phyloP scores from a whole-genome alignment of 2,329 filamentous ascomycete genomes.

The Penicillium crustosum region DNA sequence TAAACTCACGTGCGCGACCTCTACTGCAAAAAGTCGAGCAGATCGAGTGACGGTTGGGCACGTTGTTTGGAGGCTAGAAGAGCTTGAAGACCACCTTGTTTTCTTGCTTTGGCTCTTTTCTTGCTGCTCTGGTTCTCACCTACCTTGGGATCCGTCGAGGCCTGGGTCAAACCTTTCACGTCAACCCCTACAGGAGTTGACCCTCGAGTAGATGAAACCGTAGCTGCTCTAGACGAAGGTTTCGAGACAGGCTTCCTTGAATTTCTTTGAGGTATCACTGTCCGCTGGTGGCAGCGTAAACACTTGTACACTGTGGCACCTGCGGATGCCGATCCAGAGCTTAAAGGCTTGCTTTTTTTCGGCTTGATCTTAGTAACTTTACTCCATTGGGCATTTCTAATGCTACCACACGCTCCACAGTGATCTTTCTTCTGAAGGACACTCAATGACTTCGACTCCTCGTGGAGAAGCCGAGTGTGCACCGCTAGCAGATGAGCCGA shows the following conservation, averaged over 20 bases:
- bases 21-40: conserved; percentile 56
- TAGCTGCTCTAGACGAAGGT: conserved; percentile 11
- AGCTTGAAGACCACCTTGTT: conserved; percentile 55
- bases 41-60: conserved; percentile 44
- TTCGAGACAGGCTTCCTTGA: conserved; percentile 16
- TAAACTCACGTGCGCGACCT: conserved; percentile 33
- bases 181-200: not conserved
- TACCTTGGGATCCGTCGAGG: conserved; percentile 22
- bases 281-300: conserved; percentile 37
- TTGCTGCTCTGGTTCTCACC: conserved; percentile 52
- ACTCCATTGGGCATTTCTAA: conserved; percentile 34
- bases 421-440: conserved; percentile 33
- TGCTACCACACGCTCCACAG: conserved; percentile 44
- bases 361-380: conserved; percentile 29
- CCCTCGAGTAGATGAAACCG: conserved; percentile 7
- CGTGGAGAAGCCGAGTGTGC: conserved; percentile 39
- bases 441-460: conserved; percentile 36
- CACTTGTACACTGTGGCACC: conserved; percentile 40
- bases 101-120: conserved; percentile 56
- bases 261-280: conserved; percentile 28
- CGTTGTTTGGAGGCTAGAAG: conserved; percentile 49
- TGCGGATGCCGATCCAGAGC: conserved; percentile 13
- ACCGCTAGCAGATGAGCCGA: conserved; percentile 40
- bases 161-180: not conserved
- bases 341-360: conserved; percentile 14